Evolutionary conservation across 2,329 filamentous ascomycete species (phyloP).

Genomic region (Aspergillus jensenii): DNA sequence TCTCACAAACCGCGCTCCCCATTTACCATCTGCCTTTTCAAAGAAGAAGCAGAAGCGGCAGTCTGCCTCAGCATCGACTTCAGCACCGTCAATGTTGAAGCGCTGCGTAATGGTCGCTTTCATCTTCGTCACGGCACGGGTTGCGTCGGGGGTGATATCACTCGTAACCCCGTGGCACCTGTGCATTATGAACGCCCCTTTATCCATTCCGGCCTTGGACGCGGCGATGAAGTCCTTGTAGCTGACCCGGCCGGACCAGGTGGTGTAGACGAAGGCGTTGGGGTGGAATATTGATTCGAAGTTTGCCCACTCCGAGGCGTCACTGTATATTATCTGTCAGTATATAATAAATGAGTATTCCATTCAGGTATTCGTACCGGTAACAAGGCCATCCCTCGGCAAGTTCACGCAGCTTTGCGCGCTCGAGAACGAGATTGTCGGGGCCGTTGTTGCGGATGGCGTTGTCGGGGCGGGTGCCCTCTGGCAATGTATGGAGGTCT

Average conservation of each 20-base stretch:
- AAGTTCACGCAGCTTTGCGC: slow-evolving; percentile 50
- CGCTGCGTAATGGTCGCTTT: slow-evolving; percentile 54
- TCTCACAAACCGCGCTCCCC: slow-evolving; percentile 47
- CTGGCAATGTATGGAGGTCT: slow-evolving; percentile 38
- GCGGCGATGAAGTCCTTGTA: slow-evolving; percentile 49
- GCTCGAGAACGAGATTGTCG: slow-evolving; percentile 43
- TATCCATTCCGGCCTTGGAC: slow-evolving; percentile 52
- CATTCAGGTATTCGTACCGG: slow-evolving; percentile 17
- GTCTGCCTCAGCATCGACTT: slow-evolving; percentile 50
- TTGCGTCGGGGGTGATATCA: slow-evolving; percentile 42
- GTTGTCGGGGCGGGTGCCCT: slow-evolving; percentile 35
- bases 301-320: slow-evolving; percentile 56
- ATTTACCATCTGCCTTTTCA: slow-evolving; percentile 40
- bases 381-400: slow-evolving; percentile 54
- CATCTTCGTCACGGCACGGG: slow-evolving; percentile 50
- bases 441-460: slow-evolving; percentile 52
- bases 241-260: slow-evolving; percentile 49
- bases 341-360: background rate
- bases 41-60: slow-evolving; percentile 51
- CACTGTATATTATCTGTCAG: slow-evolving; percentile 12
- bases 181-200: slow-evolving; percentile 59
- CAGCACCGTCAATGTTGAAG: slow-evolving; percentile 42
- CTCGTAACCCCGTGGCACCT: slow-evolving; percentile 47
- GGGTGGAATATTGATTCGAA: slow-evolving; percentile 52
- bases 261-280: slow-evolving; percentile 51